Conservation (phyloP, 2,329 filamentous ascomycete species). For the Microascus cirrosus region DNA sequence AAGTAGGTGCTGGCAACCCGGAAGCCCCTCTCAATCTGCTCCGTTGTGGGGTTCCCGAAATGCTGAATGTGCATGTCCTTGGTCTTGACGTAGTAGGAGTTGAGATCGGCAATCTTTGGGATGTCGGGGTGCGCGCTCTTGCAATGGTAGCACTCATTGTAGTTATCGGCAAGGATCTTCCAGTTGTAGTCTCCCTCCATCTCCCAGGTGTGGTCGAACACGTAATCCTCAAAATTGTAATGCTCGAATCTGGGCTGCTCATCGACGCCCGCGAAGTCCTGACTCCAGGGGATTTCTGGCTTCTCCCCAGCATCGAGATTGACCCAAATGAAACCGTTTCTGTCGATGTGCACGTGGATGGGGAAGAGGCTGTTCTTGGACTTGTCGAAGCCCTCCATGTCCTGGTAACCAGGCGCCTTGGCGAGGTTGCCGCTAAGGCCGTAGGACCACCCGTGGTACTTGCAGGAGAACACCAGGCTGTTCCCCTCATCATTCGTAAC, state of each 20-base stretch:
- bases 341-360: slow-evolving; percentile 41
- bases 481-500: slow-evolving; percentile 38
- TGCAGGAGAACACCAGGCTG: slow-evolving; percentile 42
- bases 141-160: slow-evolving; percentile 58
- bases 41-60: slow-evolving; percentile 30
- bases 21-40: slow-evolving; percentile 35
- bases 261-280: slow-evolving; percentile 35
- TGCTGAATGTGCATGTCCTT: slow-evolving; percentile 38
- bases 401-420: slow-evolving; percentile 48
- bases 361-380: slow-evolving; percentile 42
- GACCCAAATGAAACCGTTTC: slow-evolving; percentile 45
- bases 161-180: slow-evolving; percentile 52
- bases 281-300: slow-evolving; percentile 35
- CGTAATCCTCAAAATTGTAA: slow-evolving; percentile 40
- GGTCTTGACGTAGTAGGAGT: slow-evolving; percentile 40
- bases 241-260: slow-evolving; percentile 28
- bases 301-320: slow-evolving; percentile 37
- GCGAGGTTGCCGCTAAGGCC: slow-evolving; percentile 43
- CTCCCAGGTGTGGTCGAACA: slow-evolving; percentile 46
- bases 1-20: slow-evolving; percentile 34
- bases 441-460: slow-evolving; percentile 54
- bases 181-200: slow-evolving; percentile 48
- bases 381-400: slow-evolving; percentile 44
- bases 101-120: slow-evolving; percentile 42
- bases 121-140: slow-evolving; percentile 48